Evolutionary conservation across 1,139 yeast genomes (phyloP), one percentile per base, ranked within the genome.

Genomic region (Candida sanyaensis): DNA sequence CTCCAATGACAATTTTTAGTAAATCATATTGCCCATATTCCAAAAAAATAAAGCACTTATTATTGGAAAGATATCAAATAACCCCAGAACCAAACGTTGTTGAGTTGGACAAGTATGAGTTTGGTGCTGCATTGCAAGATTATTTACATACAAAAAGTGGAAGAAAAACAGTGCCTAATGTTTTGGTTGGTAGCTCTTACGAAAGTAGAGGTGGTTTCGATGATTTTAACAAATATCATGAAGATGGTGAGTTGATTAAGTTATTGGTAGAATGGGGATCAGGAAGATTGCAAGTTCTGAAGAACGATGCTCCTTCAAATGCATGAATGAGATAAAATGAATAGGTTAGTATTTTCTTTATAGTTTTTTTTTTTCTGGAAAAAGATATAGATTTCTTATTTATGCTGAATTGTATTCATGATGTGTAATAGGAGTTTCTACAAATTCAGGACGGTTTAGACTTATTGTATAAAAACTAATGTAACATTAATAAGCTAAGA

Each of bases 21-120:
- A 87, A 87, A 63, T 76, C 86, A 0, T 76, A 71, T 59, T 86
- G 93, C 64, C 97, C 96, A 33, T 89, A 74, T 65, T 88, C 96
- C 26, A 80, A 78, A 60, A 75, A 72, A 45, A 78, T 91, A 57
- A 93, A 92, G 71, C 75, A 78, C 31, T 71, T 91, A 41, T 73
- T 93, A 45, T 65, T 68, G 26, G 80, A 79, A 26, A 80, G 82
- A 55, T 91, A 89, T 67, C 77, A 78, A 48, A 81, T 93, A 50
- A 75, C 79, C 1, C 99, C 98, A 2, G 71, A 73, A 37, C 92
- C 90, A 5, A 63, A 75, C 10, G 77, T 88, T 42, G 90, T 92
- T 27, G 98, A 93, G 63, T 76, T 93, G 47, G 98, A 93, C 66
- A 76, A 74, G 60, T 96, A 91, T 63, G 76, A 78, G 42, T 78